These are phyloP conservation scores for Yarrowia divulgata DNA, from an alignment of 805 yeast genomes.

Conservation along the genomic window DNA sequence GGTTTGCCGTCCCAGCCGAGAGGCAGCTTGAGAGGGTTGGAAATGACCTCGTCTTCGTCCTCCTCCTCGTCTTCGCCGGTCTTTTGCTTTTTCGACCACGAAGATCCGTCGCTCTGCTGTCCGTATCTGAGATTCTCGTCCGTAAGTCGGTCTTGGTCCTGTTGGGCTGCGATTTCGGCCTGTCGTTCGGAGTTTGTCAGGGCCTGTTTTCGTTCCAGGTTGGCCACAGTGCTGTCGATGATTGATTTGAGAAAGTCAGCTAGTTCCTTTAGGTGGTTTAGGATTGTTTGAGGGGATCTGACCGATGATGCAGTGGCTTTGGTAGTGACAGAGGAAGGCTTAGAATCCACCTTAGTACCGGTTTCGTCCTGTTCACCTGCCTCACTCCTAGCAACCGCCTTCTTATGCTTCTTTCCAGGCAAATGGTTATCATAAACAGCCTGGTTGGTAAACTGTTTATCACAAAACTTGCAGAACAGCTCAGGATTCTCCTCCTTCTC, in stretches of 20 bases:
- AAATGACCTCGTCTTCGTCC: slow-evolving; percentile 50
- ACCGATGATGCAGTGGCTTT: neutral
- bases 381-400: slow-evolving; percentile 50
- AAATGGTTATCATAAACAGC: slow-evolving; percentile 75
- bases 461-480: slow-evolving; percentile 70
- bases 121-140: slow-evolving; percentile 39
- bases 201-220: slow-evolving; percentile 64
- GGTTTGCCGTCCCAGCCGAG: slow-evolving; percentile 90
- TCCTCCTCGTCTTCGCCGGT: slow-evolving; percentile 48
- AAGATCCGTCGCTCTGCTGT: slow-evolving; percentile 39
- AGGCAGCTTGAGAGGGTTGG: slow-evolving; percentile 68
- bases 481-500: slow-evolving; percentile 17
- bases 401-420: slow-evolving; percentile 75
- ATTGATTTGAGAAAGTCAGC: slow-evolving; percentile 52
- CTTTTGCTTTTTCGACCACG: slow-evolving; percentile 13
- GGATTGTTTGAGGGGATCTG: slow-evolving; percentile 43
- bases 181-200: slow-evolving; percentile 74
- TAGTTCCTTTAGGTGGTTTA: slow-evolving; percentile 52
- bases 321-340: neutral
- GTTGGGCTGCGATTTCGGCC: slow-evolving; percentile 59
- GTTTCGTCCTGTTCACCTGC: neutral
- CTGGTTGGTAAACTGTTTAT: slow-evolving; percentile 65
- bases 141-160: slow-evolving; percentile 9
- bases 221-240: slow-evolving; percentile 48
- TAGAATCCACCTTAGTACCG: no score